Conservation (phyloP, 495 filamentous ascomycete genomes). For the Penicillium lividum region DNA sequence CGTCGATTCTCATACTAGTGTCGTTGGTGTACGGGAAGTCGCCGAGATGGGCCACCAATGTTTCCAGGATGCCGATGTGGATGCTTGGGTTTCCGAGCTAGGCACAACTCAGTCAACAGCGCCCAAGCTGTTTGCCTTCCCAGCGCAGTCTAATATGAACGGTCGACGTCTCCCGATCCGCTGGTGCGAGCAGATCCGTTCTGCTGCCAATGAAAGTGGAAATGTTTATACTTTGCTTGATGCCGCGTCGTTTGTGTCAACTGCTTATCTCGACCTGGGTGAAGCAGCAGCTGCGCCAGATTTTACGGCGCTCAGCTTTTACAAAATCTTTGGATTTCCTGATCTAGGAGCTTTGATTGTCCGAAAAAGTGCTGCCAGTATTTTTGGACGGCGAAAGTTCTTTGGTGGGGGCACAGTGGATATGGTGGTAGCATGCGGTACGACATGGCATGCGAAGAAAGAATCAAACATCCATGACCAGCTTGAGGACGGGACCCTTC, state of each 20-base stretch:
- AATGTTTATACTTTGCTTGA: constrained; percentile 76
- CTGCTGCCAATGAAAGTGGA: constrained; percentile 13
- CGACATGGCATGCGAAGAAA: constrained; percentile 72
- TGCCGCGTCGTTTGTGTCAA: constrained; percentile 81
- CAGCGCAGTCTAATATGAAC: constrained; percentile 92
- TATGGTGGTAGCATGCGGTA: constrained; percentile 53
- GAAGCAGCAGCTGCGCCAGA: constrained; percentile 74
- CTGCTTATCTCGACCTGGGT: constrained; percentile 71
- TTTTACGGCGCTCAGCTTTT: constrained; percentile 87
- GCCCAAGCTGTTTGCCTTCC: constrained; percentile 72
- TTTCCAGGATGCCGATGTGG: constrained; percentile 67
- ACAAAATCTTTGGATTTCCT: constrained; percentile 97
- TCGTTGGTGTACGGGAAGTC: constrained; percentile 82
- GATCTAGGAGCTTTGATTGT: constrained; percentile 88
- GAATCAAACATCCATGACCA: constrained; percentile 69
- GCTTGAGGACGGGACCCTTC: constrained; percentile 88
- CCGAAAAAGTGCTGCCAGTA: constrained; percentile 62
- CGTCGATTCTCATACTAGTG: constrained; percentile 80
- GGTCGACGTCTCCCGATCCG: constrained; percentile 71
- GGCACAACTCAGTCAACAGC: constrained; percentile 23
- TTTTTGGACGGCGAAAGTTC: constrained; percentile 68
- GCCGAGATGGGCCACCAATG: constrained; percentile 63
- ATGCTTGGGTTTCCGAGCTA: constrained; percentile 58
- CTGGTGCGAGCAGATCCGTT: constrained; percentile 64
- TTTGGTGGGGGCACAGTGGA: constrained; percentile 96